Evolutionary conservation across 768 basidiomycete genomes (phyloP).

Genomic region (Daedaleopsis nitida): DNA sequence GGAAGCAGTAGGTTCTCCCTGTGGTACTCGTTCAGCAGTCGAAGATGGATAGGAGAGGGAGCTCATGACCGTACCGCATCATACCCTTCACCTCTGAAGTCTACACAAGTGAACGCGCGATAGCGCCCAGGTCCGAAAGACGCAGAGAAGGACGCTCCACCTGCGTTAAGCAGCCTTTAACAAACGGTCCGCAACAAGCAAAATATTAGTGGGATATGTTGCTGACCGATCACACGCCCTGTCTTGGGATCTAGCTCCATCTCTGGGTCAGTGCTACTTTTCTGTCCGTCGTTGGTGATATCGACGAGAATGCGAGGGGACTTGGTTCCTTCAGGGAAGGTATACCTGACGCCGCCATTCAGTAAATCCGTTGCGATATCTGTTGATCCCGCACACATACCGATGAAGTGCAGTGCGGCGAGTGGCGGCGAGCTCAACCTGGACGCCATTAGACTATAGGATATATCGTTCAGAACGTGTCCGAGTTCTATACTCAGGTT

Average conservation of each 20-base stretch:
- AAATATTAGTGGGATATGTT: constrained; percentile 34
- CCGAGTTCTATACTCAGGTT: constrained; percentile 48
- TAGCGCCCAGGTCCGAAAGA: constrained; percentile 66
- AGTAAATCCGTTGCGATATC: background rate
- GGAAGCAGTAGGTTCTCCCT: constrained; percentile 49
- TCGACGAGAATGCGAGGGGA: constrained; percentile 59
- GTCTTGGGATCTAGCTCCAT: constrained; percentile 52
- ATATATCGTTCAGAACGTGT: constrained; percentile 32
- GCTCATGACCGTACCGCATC: constrained; percentile 17
- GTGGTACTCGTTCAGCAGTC: constrained; percentile 5
- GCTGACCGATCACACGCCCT: constrained; percentile 48
- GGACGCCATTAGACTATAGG: constrained; percentile 52
- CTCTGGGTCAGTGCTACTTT: constrained; percentile 49
- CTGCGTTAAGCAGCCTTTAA: constrained; percentile 19
- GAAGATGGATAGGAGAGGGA: background rate
- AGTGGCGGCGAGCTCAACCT: constrained; percentile 61
- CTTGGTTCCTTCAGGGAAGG: constrained; percentile 29
- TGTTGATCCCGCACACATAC: constrained; percentile 34
- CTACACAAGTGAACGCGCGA: constrained; percentile 58
- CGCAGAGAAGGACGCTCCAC: constrained; percentile 47
- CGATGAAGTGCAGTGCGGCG: constrained; percentile 61
- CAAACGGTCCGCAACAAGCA: background rate
- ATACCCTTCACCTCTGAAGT: constrained; percentile 56
- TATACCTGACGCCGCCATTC: constrained; percentile 32
- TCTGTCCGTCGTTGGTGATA: constrained; percentile 62